phyloP scores from a whole-genome alignment of 768 basidiomycete species.

The Kwoniella bestiolae region DNA sequence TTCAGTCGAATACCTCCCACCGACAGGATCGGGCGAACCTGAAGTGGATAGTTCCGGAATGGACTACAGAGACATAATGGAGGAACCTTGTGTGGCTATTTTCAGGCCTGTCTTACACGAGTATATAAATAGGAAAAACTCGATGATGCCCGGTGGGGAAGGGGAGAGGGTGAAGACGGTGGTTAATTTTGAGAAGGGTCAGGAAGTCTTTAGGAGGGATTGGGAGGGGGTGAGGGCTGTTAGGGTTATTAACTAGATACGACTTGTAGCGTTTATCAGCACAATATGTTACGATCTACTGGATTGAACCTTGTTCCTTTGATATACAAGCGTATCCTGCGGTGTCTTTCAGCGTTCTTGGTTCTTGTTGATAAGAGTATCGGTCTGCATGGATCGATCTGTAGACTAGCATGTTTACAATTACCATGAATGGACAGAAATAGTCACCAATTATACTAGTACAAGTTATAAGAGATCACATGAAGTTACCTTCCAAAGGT shows the following conservation, averaged over 20 bases:
- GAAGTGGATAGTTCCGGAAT: slow-evolving; percentile 53
- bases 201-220: slow-evolving; percentile 44
- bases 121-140: neutral
- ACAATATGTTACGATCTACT: no score
- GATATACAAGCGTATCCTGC: no score
- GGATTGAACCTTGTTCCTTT: no score
- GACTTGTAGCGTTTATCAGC: slow-evolving; percentile 5
- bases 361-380: no score
- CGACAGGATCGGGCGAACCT: slow-evolving; percentile 46
- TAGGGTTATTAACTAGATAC: slow-evolving; percentile 39
- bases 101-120: slow-evolving; percentile 38
- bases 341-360: no score
- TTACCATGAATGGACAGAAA: no score
- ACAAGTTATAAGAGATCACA: neutral
- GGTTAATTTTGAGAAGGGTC: slow-evolving; percentile 48
- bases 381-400: no score
- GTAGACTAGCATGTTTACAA: no score
- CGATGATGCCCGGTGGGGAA: neutral
- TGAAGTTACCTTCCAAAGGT: slow-evolving; percentile 21
- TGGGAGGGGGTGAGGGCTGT: slow-evolving; percentile 31
- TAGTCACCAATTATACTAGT: no score
- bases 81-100: slow-evolving; percentile 44
- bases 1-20: slow-evolving; percentile 41
- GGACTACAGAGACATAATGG: slow-evolving; percentile 53
- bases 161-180: slow-evolving; percentile 27